Evolutionary conservation across 805 yeast species (phyloP).

Genomic region (Jamesozyma hellenica): DNA sequence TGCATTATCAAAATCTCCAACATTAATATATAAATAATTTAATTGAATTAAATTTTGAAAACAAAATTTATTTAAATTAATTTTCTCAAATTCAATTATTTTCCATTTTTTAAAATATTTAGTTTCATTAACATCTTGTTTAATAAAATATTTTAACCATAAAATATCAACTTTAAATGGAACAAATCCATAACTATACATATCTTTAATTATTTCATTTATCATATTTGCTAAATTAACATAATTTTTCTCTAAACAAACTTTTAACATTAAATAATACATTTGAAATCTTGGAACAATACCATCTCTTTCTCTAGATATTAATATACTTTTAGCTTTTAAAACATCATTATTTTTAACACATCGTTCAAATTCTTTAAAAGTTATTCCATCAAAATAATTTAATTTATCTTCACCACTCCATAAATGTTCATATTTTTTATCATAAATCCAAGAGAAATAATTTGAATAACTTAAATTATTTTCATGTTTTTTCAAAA

Average conservation of each 20-base stretch:
- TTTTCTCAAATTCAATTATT: slow-evolving; percentile 12
- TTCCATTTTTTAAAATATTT: not conserved
- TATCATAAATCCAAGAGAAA: slow-evolving; percentile 2
- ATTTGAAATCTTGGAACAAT: slow-evolving; percentile 14
- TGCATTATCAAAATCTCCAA: slow-evolving; percentile 10
- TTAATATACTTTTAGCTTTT: slow-evolving; percentile 9
- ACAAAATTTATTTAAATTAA: slow-evolving; percentile 7
- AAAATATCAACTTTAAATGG: slow-evolving; percentile 21
- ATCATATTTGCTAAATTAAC: slow-evolving; percentile 13
- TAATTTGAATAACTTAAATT: not conserved
- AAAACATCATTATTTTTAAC: slow-evolving; percentile 6
- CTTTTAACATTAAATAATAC: slow-evolving; percentile 14
- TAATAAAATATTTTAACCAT: slow-evolving; percentile 12
- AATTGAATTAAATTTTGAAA: slow-evolving; percentile 21
- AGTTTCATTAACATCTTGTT: too few relatives aligned
- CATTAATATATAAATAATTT: slow-evolving; percentile 10
- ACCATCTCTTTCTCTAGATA: slow-evolving; percentile 18
- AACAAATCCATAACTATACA: slow-evolving; percentile 4
- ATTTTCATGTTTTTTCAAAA: not conserved
- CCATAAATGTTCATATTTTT: not conserved
- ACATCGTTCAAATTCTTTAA: slow-evolving; percentile 3
- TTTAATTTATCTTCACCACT: not conserved
- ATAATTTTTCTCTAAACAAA: slow-evolving; percentile 9
- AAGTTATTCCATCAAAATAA: slow-evolving; percentile 7
- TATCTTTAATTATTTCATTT: slow-evolving; percentile 11